Percentiles rank a stretch among this genome's conserved stretches.
Conservation (phyloP, 306 rosid species). For the Gynostemma pentaphyllum region DNA sequence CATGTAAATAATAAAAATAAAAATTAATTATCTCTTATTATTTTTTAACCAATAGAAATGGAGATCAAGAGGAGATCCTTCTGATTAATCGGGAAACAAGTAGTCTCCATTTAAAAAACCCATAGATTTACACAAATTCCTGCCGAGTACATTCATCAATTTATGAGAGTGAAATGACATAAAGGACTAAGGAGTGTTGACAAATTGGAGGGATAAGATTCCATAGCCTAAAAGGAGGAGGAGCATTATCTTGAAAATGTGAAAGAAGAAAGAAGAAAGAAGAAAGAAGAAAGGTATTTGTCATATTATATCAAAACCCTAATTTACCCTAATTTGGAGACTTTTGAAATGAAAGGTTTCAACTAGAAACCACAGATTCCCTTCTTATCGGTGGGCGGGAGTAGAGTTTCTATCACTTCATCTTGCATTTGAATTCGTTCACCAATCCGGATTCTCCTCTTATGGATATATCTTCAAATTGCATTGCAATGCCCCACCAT, state of each 20-base stretch:
- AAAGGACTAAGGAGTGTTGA: neutral
- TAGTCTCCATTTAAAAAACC: too few species aligned
- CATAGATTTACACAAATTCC: too few species aligned
- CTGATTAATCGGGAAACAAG: too few species aligned
- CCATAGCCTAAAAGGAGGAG: neutral
- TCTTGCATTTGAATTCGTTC: neutral
- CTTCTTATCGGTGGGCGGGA: slow-evolving; percentile 1
- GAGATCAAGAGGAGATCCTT: too few species aligned
- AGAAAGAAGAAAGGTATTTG: neutral
- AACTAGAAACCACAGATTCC: neutral
- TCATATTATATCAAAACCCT: neutral
- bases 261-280: too few species aligned
- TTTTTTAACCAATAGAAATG: too few species aligned
- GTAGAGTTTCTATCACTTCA: too few species aligned
- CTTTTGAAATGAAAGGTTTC: neutral
- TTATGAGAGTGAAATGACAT: neutral
- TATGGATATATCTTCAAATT: neutral
- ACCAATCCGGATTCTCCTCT: neutral
- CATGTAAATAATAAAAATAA: too few species aligned
- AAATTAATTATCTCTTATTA: too few species aligned
- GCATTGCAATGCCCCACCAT: neutral
- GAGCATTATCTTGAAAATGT: neutral
- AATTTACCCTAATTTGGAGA: neutral
- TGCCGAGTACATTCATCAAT: neutral
- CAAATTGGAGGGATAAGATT: neutral